Evolutionary conservation across 2,329 filamentous ascomycete genomes (phyloP).

Genomic region (Diplodia corticola): DNA sequence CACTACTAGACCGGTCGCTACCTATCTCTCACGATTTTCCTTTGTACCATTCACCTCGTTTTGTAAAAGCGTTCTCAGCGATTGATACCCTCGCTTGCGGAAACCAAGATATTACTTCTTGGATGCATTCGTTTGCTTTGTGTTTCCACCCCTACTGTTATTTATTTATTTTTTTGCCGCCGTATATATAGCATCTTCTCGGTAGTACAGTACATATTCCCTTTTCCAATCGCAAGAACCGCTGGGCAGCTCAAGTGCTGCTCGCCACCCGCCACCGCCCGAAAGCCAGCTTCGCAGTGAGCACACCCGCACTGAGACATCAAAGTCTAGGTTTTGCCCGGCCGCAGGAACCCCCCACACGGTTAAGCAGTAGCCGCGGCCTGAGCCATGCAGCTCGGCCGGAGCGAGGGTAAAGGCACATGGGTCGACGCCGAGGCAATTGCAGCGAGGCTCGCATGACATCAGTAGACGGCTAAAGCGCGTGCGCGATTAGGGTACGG

Average conservation of each 20-base stretch:
- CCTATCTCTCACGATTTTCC: not conserved
- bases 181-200: slow-evolving; percentile 13
- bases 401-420: not conserved
- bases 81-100: slow-evolving; percentile 17
- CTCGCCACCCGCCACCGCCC: slow-evolving; percentile 2
- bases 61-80: slow-evolving; percentile 13
- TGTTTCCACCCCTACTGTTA: not conserved
- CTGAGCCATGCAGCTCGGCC: not conserved
- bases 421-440: not conserved
- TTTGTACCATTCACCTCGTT: not conserved
- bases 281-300: not conserved
- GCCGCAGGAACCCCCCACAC: not conserved
- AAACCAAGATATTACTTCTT: slow-evolving; percentile 19
- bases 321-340: not conserved
- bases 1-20: slow-evolving; percentile 13
- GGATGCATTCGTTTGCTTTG: slow-evolving; percentile 13
- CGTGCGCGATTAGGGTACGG: not conserved
- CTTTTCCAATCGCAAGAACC: not conserved
- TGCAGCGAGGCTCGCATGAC: slow-evolving; percentile 10
- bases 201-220: slow-evolving; percentile 15
- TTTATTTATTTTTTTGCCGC: not conserved
- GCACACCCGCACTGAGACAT: not conserved
- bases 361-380: not conserved
- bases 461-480: not conserved
- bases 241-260: not conserved